Conservation (phyloP, 345 rosid species). For the Citrus hindsii region DNA sequence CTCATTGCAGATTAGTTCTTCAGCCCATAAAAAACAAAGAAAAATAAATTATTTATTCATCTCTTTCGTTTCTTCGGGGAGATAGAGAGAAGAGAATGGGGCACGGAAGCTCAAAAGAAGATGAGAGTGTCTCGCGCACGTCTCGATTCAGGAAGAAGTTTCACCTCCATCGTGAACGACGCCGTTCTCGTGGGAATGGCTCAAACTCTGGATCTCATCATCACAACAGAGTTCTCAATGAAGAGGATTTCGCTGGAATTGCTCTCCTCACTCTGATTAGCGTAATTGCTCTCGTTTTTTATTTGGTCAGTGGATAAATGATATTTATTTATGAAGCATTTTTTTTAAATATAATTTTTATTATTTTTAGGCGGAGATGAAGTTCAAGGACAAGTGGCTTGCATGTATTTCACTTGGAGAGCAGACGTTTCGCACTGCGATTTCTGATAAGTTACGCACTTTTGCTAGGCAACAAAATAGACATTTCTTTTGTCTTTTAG, state of each 20-base stretch:
- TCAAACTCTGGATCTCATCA: conserved; percentile 16
- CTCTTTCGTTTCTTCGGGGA: not conserved
- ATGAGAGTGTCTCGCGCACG: conserved; percentile 20
- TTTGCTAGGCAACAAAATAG: not conserved
- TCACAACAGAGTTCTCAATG: conserved; percentile 25
- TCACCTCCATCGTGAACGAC: conserved; percentile 37
- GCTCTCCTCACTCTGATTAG: conserved; percentile 71
- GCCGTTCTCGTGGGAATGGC: conserved; percentile 18
- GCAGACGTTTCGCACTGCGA: conserved; percentile 72
- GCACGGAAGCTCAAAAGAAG: conserved; percentile 24
- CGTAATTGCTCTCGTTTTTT: conserved; percentile 22
- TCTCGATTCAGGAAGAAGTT: conserved; percentile 46
- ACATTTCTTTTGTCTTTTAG: not conserved
- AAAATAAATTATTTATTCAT: not conserved
- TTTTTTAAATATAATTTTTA: not conserved
- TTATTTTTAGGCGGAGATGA: conserved; percentile 65
- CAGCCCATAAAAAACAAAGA: too few species aligned
- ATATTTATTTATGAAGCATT: not conserved
- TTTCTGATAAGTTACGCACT: conserved; percentile 63
- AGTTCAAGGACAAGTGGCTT: conserved; percentile 79
- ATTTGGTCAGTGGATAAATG: not conserved
- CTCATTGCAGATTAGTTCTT: not conserved
- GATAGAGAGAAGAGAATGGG: conserved; percentile 22
- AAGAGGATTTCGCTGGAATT: conserved; percentile 80
- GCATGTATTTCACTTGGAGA: conserved; percentile 90